These are phyloP conservation scores for Citrus australasica DNA, from an alignment of 345 rosid species.

Conservation along the genomic window DNA sequence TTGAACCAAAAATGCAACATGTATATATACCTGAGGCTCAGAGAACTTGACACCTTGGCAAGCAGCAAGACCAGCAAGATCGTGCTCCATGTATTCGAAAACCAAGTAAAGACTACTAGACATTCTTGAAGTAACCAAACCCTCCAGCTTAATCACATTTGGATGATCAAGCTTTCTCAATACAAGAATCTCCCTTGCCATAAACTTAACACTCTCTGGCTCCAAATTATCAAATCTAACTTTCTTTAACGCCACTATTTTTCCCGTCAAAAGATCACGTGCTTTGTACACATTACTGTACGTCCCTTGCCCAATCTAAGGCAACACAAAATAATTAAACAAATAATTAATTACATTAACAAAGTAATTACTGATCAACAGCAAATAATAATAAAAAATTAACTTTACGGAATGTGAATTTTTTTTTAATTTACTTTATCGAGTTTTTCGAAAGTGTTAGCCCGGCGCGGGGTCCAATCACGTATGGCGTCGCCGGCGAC, in stretches of 20 bases:
- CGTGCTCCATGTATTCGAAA: conserved; percentile 95
- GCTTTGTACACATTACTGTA: conserved; percentile 97
- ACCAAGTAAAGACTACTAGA: conserved; percentile 84
- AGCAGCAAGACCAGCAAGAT: conserved; percentile 82
- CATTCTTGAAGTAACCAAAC: conserved; percentile 87
- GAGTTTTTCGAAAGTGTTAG: conserved; percentile 76
- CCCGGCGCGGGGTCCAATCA: conserved; percentile 78
- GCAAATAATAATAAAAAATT: neutral
- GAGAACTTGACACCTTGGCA: conserved; percentile 71
- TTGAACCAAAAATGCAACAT: neutral
- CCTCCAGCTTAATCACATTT: conserved; percentile 84
- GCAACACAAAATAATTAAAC: neutral
- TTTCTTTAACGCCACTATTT: conserved; percentile 90
- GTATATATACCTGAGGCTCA: conserved; percentile 67
- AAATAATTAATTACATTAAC: neutral
- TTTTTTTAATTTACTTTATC: conserved; percentile 50
- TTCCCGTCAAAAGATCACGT: conserved; percentile 69
- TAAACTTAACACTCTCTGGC: conserved; percentile 87
- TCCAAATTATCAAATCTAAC: conserved; percentile 92
- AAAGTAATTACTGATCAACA: neutral
- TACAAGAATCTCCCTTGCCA: conserved; percentile 96
- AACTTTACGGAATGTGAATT: neutral
- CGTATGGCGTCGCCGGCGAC: conserved; percentile 74
- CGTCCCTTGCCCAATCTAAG: conserved; percentile 92
- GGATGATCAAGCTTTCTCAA: conserved; percentile 71